Percentiles rank a stretch among this genome's conserved stretches.
These are phyloP conservation scores for Pleomassaria siparia DNA, from an alignment of 2,329 filamentous ascomycete genomes.

Conservation along the genomic window DNA sequence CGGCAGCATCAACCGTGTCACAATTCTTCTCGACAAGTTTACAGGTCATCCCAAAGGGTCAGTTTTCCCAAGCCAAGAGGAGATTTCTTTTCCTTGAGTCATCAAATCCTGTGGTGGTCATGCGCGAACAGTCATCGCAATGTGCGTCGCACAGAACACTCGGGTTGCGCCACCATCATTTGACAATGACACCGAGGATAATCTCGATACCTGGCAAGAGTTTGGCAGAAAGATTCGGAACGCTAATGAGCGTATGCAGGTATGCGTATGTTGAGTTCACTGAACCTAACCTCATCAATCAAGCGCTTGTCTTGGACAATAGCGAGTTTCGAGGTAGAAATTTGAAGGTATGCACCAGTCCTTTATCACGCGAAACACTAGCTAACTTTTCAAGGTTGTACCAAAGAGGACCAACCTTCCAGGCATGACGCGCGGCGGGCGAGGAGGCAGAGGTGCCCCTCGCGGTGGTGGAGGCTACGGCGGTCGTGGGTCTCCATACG, in stretches of 20 bases:
- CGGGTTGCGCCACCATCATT: constrained; percentile 8
- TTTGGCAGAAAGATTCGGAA: constrained; percentile 56
- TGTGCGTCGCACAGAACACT: not conserved
- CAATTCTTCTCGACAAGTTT: constrained; percentile 96
- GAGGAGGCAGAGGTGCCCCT: constrained; percentile 56
- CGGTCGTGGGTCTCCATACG: constrained; percentile 56
- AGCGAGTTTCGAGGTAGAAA: constrained; percentile 93
- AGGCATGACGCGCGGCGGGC: constrained; percentile 83
- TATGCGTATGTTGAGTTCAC: constrained; percentile 99
- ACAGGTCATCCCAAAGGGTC: constrained; percentile 99
- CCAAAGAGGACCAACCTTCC: constrained; percentile 97
- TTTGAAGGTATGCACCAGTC: constrained; percentile 70
- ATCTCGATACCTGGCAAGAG: constrained; percentile 60
- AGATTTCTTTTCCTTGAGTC: constrained; percentile 36
- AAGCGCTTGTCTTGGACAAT: constrained; percentile 93
- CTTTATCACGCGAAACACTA: not conserved
- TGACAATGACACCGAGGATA: constrained; percentile 15
- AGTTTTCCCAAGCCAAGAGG: constrained; percentile 48
- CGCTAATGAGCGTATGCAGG: constrained; percentile 59
- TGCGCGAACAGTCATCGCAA: constrained; percentile 1
- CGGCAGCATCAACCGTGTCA: constrained; percentile 96
- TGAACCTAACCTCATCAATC: constrained; percentile 87
- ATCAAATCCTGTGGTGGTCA: constrained; percentile 11
- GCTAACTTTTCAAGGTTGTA: constrained; percentile 59
- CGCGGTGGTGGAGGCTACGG: constrained; percentile 44